These are phyloP conservation scores for Apophysomyces variabilis DNA, from an alignment of 371 early-diverging fungal genomes.

Conservation along the genomic window DNA sequence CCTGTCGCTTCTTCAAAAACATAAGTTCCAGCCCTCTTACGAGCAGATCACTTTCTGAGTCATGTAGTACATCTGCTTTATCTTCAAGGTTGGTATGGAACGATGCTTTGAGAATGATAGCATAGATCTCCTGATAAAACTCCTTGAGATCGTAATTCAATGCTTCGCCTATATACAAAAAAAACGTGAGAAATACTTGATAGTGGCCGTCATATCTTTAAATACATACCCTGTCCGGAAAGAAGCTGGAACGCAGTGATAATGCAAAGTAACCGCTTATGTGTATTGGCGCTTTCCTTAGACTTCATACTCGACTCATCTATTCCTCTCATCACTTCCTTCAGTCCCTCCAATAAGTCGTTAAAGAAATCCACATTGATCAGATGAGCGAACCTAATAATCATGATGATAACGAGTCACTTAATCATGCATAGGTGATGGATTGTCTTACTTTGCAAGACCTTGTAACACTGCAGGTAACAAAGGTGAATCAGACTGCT, in stretches of 20 bases:
- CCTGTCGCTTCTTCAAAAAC: conserved; percentile 81
- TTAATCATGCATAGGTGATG: not conserved
- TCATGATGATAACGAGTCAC: not conserved
- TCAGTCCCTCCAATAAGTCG: conserved; percentile 84
- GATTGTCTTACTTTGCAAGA: conserved; percentile 64
- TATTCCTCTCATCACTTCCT: conserved; percentile 70
- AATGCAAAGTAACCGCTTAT: conserved; percentile 83
- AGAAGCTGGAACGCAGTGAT: conserved; percentile 86
- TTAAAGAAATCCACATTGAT: conserved; percentile 94
- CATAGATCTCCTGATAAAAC: conserved; percentile 83
- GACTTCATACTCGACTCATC: conserved; percentile 40
- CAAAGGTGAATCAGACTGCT: conserved; percentile 74
- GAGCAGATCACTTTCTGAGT: conserved; percentile 77
- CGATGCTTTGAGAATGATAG: conserved; percentile 72
- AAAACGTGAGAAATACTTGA: not conserved
- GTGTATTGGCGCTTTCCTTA: conserved; percentile 49
- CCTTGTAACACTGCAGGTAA: conserved; percentile 91
- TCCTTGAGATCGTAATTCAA: conserved; percentile 87
- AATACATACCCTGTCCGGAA: conserved; percentile 69
- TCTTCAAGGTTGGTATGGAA: conserved; percentile 69
- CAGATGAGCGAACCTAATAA: conserved; percentile 81
- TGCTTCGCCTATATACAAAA: conserved; percentile 63
- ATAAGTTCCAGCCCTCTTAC: conserved; percentile 80
- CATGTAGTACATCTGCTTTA: conserved; percentile 40
- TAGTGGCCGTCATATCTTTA: not conserved